These are phyloP conservation scores for Wallemia hederae DNA, from an alignment of 1,284 basidiomycete genomes.

Conservation along the genomic window DNA sequence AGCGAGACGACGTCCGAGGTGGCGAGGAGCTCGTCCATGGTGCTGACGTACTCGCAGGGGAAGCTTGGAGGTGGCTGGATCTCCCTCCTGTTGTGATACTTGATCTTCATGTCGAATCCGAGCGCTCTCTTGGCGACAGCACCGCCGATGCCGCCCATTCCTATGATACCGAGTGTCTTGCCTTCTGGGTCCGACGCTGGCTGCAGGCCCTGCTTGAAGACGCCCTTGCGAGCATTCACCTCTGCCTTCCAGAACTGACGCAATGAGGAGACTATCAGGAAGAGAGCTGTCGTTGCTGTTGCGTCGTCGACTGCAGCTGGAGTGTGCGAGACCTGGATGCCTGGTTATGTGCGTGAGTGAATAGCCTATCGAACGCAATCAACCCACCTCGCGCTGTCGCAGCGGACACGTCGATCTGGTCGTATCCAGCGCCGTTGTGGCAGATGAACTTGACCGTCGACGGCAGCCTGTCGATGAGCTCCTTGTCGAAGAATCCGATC, in stretches of 20 bases:
- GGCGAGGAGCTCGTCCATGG: conserved; percentile 37
- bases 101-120: conserved; percentile 49
- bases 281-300: conserved; percentile 64
- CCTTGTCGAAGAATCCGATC: conserved; percentile 51
- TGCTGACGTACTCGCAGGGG: conserved; percentile 36
- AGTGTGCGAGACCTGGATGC: conserved; percentile 64
- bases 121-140: conserved; percentile 15
- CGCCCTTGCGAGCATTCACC: conserved; percentile 27
- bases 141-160: conserved; percentile 60
- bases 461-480: conserved; percentile 38
- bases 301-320: conserved; percentile 72
- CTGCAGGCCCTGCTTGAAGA: conserved; percentile 27
- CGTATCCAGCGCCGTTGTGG: conserved; percentile 79
- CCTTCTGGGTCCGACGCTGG: conserved; percentile 43
- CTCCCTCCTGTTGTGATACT: conserved; percentile 48
- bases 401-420: conserved; percentile 46
- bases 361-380: background rate
- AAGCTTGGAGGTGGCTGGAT: conserved; percentile 28
- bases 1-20: conserved; percentile 43
- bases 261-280: conserved; percentile 52
- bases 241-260: conserved; percentile 48
- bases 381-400: conserved; percentile 34
- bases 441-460: conserved; percentile 49
- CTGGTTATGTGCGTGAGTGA: conserved; percentile 17
- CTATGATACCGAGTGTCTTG: conserved; percentile 53